Conservation (phyloP, 208 protist genomes). For the Acanthamoeba rhysodes region DNA sequence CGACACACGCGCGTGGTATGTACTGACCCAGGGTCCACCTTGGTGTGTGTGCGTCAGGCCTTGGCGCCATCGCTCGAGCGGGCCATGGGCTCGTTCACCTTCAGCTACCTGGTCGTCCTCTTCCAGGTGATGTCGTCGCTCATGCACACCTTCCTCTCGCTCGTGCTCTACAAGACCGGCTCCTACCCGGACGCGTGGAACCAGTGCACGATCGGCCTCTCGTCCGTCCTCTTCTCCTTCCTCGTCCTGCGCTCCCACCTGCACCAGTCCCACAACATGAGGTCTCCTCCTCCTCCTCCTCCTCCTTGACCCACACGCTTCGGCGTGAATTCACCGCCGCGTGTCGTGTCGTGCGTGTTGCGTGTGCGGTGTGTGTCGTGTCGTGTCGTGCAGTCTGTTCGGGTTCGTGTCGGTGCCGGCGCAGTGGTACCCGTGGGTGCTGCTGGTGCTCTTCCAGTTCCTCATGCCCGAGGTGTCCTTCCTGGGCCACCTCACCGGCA, state of each 20-base stretch:
- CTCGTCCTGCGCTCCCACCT: constrained; percentile 79
- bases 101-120: constrained; percentile 44
- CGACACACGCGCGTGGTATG: neutral
- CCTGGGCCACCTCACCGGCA: constrained; percentile 84
- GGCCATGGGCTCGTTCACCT: constrained; percentile 24
- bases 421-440: constrained; percentile 82
- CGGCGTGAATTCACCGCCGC: too few species aligned
- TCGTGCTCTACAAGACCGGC: constrained; percentile 19
- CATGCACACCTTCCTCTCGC: neutral
- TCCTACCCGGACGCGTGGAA: neutral
- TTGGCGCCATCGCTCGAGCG: constrained; percentile 38
- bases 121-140: constrained; percentile 51
- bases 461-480: constrained; percentile 83
- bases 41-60: neutral
- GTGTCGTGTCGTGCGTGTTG: too few species aligned
- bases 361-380: neutral
- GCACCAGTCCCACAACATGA: neutral
- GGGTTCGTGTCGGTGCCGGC: constrained; percentile 78
- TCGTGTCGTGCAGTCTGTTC: constrained; percentile 76
- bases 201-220: constrained; percentile 81
- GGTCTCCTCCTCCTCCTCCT: neutral
- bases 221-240: constrained; percentile 82
- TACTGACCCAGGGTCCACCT: too few species aligned
- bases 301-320: neutral
- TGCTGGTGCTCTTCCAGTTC: constrained; percentile 84